phyloP scores from a whole-genome alignment of 2,329 filamentous ascomycete genomes.

The Aspergillus ibericus region DNA sequence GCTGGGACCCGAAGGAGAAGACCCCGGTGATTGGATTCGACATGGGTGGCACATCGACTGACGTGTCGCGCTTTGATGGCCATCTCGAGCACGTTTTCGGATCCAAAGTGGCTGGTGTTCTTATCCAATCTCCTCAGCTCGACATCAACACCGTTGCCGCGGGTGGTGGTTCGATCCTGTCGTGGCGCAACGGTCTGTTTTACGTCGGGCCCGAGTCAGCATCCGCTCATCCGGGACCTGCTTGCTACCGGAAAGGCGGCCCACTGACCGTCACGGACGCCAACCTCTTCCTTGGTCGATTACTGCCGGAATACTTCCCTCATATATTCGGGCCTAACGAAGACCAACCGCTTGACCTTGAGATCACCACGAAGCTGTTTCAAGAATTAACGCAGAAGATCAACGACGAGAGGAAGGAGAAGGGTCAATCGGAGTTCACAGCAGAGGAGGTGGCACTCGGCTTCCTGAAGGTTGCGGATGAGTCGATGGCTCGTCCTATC shows the following conservation, averaged over 20 bases:
- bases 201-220: constrained; percentile 91
- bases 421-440: constrained; percentile 55
- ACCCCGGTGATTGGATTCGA: constrained; percentile 92
- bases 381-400: constrained; percentile 66
- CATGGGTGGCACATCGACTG: constrained; percentile 92
- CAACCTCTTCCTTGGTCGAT: constrained; percentile 80
- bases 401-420: constrained; percentile 53
- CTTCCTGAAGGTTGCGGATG: constrained; percentile 45
- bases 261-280: constrained; percentile 90
- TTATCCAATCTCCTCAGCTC: constrained; percentile 86
- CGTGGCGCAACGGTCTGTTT: constrained; percentile 87
- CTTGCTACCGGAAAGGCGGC: constrained; percentile 88
- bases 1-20: constrained; percentile 78
- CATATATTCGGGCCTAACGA: constrained; percentile 94
- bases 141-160: constrained; percentile 96
- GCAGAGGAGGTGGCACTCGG: constrained; percentile 42
- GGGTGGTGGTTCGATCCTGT: constrained; percentile 68
- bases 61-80: constrained; percentile 82
- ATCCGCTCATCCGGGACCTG: constrained; percentile 85
- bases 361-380: constrained; percentile 73
- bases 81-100: constrained; percentile 92
- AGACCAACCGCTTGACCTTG: constrained; percentile 74
- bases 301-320: constrained; percentile 91
- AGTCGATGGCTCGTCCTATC: constrained; percentile 66
- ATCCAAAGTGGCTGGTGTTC: constrained; percentile 90